A percentile compares a stretch with the other conserved stretches of the same genome.
phyloP scores from a whole-genome alignment of 768 basidiomycete genomes.

The Lepiota subincarnata region DNA sequence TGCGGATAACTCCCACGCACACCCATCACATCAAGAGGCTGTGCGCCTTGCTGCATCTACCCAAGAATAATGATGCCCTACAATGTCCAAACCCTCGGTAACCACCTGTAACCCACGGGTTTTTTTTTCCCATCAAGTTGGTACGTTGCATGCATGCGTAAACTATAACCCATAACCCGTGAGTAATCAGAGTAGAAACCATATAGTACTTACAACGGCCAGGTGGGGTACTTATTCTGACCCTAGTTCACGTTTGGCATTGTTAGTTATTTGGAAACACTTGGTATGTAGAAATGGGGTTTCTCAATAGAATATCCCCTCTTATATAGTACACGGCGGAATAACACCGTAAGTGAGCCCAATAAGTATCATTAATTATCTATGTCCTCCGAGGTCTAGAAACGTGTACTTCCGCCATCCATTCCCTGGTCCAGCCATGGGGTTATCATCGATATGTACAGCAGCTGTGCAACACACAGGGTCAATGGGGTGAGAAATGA shows the following conservation, averaged over 20 bases:
- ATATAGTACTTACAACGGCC: no score
- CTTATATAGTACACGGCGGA: not conserved
- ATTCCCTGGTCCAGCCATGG: conserved; percentile 6
- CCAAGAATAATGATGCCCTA: no score
- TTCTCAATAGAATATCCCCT: not conserved
- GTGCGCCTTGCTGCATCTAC: not conserved
- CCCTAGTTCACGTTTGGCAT: no score
- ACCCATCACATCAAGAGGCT: not conserved
- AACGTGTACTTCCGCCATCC: conserved; percentile 1
- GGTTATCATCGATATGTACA: conserved; percentile 73
- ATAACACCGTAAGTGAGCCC: not conserved
- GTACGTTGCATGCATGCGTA: no score
- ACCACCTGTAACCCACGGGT: no score
- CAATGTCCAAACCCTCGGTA: no score
- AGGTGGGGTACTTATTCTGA: no score
- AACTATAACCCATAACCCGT: no score
- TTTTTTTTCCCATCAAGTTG: no score
- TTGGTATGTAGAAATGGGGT: no score
- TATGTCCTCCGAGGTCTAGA: conserved; percentile 6
- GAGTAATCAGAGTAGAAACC: no score
- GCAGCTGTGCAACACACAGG: conserved; percentile 41
- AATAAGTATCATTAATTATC: conserved; percentile 11
- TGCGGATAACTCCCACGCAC: conserved; percentile 1
- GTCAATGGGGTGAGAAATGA: not conserved
- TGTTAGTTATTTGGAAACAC: no score